Evolutionary conservation across 495 filamentous ascomycete genomes (phyloP).

Genomic region (Bathelium albidoporum): DNA sequence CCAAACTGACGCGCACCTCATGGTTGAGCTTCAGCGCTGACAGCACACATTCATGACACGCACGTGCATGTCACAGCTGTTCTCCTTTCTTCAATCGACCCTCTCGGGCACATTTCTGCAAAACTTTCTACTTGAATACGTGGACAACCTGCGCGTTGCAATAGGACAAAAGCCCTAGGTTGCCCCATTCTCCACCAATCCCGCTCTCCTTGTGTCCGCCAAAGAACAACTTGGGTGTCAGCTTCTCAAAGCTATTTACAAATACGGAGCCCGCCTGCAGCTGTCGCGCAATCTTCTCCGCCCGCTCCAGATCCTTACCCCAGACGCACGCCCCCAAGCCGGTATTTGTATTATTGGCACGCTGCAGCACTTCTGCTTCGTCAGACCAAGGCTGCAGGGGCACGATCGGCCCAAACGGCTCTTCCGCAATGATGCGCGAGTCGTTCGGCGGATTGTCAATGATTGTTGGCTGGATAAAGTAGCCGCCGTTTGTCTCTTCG

Average conservation of each 20-base stretch:
- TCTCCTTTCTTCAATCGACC: too few relatives aligned
- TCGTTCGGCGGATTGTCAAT: conserved; percentile 48
- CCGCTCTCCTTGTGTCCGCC: conserved; percentile 57
- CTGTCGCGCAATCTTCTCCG: conserved; percentile 31
- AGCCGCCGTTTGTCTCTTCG: conserved; percentile 31
- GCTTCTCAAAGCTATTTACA: conserved; percentile 34
- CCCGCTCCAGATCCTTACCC: conserved; percentile 36
- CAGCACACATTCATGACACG: too few relatives aligned
- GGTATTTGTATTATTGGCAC: conserved; percentile 38
- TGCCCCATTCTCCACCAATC: conserved; percentile 51
- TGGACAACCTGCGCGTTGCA: conserved; percentile 40
- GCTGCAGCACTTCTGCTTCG: conserved; percentile 40
- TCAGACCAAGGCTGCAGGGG: conserved; percentile 40
- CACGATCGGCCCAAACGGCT: conserved; percentile 41
- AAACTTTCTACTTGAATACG: conserved; percentile 25
- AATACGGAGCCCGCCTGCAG: conserved; percentile 41
- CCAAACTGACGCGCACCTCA: not conserved
- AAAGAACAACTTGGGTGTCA: conserved; percentile 46
- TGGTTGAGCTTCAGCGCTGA: not conserved
- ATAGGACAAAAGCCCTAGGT: conserved; percentile 44
- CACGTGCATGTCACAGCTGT: too few relatives aligned
- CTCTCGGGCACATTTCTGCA: too few relatives aligned
- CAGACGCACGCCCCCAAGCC: conserved; percentile 45
- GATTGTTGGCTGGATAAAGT: conserved; percentile 47
- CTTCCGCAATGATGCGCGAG: conserved; percentile 40